Base-by-base conservation (phyloP, 169 alveolate species). In the Plasmodium relictum region DNA sequence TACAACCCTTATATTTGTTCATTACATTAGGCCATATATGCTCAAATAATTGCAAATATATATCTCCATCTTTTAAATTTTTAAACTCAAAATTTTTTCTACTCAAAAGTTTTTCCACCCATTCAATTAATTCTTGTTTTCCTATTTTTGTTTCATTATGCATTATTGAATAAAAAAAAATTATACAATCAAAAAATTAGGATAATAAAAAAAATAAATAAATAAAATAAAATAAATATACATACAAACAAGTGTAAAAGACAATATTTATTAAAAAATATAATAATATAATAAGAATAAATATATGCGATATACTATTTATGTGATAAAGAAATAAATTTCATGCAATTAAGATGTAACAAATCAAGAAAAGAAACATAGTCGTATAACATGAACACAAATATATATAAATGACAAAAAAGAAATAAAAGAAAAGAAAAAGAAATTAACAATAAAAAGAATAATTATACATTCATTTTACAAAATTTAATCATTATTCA, bases 11-110 rank as follows among this genome's bases (percentile, higher is more conserved):
- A 22, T 71, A 69, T 42, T 66, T 69, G 45, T 68, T 62, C 88
- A 85, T 24, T 20, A 72, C 72, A 5, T 70, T 54, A 6, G 95
- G 95, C 95, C 95, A 92, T 41, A 92, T 88, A 54, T 24, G 44
- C 18, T 45, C 68, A 48, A 92, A 88, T 7, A 88, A 61, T 2
- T 72, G 63, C 42, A 92, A 78, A 20, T 88, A 69, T 2, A 92
- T 48, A 9, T 39, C 87, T 4, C 95, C 95, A 45, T 45, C 74
- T 31, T 50, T 69, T 44, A 92, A 85, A 26, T 50, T 18, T 10
- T 24, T n/a, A 52, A 92, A 92, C 1, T 63, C n/a, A 20, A 88
- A 68, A 22, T 24, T 10, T 14, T 31, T 74, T 37, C 72, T 88
- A 26, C 37, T 70, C 20, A 89, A 14, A 8, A 76, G 18, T 10